These are phyloP conservation scores for Globisporangium megalacanthum DNA, from an alignment of 352 stramenopile genomes.

Conservation along the genomic window DNA sequence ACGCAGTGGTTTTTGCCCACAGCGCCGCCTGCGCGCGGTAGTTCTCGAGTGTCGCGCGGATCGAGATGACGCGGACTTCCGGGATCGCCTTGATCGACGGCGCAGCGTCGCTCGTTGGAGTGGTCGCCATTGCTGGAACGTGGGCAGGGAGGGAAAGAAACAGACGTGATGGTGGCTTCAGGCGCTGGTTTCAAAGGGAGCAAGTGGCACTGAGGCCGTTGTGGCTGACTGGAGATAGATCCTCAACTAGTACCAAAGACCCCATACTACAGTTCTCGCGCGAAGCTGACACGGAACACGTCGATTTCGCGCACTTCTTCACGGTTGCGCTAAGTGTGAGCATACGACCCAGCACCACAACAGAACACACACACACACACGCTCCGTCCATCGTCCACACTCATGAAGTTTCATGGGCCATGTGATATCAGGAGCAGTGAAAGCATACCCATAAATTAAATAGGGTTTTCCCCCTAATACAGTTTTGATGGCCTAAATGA, in stretches of 20 bases:
- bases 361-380: too few species aligned
- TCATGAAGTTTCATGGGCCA: too few species aligned
- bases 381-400: too few species aligned
- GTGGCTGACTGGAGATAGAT: background rate
- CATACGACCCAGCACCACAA: too few species aligned
- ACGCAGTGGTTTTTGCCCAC: constrained; percentile 28
- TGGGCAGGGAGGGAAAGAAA: background rate
- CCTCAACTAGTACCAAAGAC: background rate
- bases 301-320: background rate
- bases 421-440: too few species aligned
- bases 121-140: background rate
- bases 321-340: too few species aligned
- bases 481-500: too few species aligned
- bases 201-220: background rate
- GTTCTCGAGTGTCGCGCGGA: constrained; percentile 33
- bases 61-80: constrained; percentile 23
- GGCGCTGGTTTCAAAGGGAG: background rate
- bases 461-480: too few species aligned
- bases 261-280: background rate
- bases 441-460: too few species aligned
- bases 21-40: constrained; percentile 39
- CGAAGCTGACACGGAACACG: background rate
- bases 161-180: too few species aligned
- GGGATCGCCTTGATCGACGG: constrained; percentile 24
- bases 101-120: background rate